Evolutionary conservation across 768 basidiomycete species (phyloP).

Genomic region (Agrocybe chaxingu): DNA sequence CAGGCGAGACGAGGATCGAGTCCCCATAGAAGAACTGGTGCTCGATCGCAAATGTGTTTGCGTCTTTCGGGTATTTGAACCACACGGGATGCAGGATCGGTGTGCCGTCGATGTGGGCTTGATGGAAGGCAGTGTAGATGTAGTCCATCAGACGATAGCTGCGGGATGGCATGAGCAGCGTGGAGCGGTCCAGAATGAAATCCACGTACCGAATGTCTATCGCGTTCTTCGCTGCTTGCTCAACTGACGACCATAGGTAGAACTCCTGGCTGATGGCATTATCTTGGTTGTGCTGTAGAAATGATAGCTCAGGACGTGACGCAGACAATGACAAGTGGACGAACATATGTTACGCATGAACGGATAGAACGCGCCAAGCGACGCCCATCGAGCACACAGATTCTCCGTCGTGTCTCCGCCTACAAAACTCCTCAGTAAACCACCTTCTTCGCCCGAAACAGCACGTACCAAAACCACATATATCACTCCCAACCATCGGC

Average conservation of each 20-base stretch:
- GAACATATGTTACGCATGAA: constrained; percentile 78
- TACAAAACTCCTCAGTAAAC: constrained; percentile 12
- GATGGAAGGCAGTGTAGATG: constrained; percentile 68
- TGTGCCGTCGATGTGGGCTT: constrained; percentile 53
- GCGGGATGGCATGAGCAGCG: background rate
- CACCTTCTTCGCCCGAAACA: background rate
- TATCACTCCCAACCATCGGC: constrained; percentile 77
- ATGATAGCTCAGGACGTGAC: background rate
- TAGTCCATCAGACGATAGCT: constrained; percentile 72
- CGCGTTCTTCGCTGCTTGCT: constrained; percentile 56
- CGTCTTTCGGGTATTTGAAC: constrained; percentile 66
- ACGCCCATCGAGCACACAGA: constrained; percentile 75
- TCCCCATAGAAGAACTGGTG: constrained; percentile 69
- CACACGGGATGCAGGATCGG: constrained; percentile 64
- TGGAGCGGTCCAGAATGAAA: background rate
- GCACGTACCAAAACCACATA: constrained; percentile 58
- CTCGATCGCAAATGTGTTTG: constrained; percentile 55
- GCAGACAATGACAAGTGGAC: constrained; percentile 13
- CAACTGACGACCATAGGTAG: constrained; percentile 58
- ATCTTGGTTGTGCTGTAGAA: constrained; percentile 50
- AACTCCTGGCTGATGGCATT: constrained; percentile 60
- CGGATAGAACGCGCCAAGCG: constrained; percentile 73
- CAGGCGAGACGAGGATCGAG: constrained; percentile 66
- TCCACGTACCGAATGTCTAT: constrained; percentile 54
- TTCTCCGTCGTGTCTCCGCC: constrained; percentile 62